Evolutionary conservation across 1,139 yeast species (phyloP).

Genomic region (Sugiyamaella novakii): DNA sequence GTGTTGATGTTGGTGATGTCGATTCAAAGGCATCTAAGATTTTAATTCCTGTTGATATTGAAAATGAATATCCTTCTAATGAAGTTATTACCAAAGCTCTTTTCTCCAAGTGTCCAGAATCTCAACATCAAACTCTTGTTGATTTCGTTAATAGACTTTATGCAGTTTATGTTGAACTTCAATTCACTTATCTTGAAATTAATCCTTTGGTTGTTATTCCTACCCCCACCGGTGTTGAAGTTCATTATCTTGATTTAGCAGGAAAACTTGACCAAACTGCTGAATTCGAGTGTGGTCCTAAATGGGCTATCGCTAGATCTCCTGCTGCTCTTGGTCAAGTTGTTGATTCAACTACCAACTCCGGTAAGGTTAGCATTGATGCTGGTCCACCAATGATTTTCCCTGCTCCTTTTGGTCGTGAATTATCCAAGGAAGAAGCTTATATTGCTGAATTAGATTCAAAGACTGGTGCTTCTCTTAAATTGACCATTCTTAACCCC

Average conservation of each 20-base stretch:
- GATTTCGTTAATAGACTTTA: constrained; percentile 51
- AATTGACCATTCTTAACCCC: constrained; percentile 49
- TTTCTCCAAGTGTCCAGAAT: constrained; percentile 45
- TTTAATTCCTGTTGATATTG: constrained; percentile 48
- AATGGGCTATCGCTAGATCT: constrained; percentile 52
- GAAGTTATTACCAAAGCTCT: constrained; percentile 40
- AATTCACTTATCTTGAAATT: constrained; percentile 51
- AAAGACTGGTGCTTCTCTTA: constrained; percentile 52
- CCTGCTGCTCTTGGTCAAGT: constrained; percentile 47
- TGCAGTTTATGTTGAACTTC: constrained; percentile 51
- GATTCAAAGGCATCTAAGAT: constrained; percentile 51
- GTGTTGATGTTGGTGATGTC: constrained; percentile 53
- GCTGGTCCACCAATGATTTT: constrained; percentile 53
- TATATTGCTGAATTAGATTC: constrained; percentile 52
- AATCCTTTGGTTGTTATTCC: constrained; percentile 52
- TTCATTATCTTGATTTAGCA: constrained; percentile 51
- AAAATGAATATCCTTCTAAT: constrained; percentile 46
- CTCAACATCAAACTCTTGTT: constrained; percentile 46
- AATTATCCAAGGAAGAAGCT: constrained; percentile 49
- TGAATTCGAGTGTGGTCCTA: constrained; percentile 53
- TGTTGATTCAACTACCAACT: constrained; percentile 30
- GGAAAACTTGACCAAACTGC: constrained; percentile 54
- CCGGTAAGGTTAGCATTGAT: constrained; percentile 41
- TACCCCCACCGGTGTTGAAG: constrained; percentile 45
- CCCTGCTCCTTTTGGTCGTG: constrained; percentile 54